Evolutionary conservation across 2,329 filamentous ascomycete genomes (phyloP), one percentile per base, ranked within the genome.

Genomic region (Colletotrichum liaoningense): DNA sequence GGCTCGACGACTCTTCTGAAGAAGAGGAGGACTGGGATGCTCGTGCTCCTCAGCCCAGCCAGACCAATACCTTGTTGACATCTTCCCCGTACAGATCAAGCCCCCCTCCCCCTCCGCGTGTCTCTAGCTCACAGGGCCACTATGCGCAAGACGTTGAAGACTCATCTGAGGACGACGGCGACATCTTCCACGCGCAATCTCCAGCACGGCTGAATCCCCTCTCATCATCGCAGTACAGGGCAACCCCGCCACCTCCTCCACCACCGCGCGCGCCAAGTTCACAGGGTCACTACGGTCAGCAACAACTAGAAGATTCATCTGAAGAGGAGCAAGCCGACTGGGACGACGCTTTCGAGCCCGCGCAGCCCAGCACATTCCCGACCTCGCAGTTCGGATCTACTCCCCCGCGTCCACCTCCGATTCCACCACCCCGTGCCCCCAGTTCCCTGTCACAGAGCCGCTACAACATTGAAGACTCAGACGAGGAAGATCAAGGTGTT

Each of bases 401-500:
- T n/a, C 28, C 49, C 8, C 26, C 66, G 26, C 42, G 26, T 7
- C 54, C 66, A 38, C 38, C 52, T 49, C 42, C 42, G 19, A 49
- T 49, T 11, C 42, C 42, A 30, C 64, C 69, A 28, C 69, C 65
- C 26, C 59, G 42, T 22, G 33, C 16, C 42, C 46, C 59, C 9
- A 60, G 66, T 38, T 30, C 70, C 26, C 55, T 63, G 26, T 54
- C 58, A 57, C 69, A 72, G 30, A 59, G 52, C 65, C 58, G 30
- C 33, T 22, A 56, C 24, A 35, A 46, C 5, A 22, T 63, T 22
- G 65, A 63, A 14, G 54, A 63, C 24, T 63, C 65, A 7, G 69
- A 72, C 8, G 65, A 63, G 30, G 69, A 72, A 46, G 52, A 69
- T 8, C 58, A 72, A 68, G 69, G 42, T n/a, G 65, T 63, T 65